Percentiles rank a stretch among this genome's conserved stretches.
Evolutionary conservation across 164 flowering plant genomes (phyloP).

Genomic region (Platanus orientalis): DNA sequence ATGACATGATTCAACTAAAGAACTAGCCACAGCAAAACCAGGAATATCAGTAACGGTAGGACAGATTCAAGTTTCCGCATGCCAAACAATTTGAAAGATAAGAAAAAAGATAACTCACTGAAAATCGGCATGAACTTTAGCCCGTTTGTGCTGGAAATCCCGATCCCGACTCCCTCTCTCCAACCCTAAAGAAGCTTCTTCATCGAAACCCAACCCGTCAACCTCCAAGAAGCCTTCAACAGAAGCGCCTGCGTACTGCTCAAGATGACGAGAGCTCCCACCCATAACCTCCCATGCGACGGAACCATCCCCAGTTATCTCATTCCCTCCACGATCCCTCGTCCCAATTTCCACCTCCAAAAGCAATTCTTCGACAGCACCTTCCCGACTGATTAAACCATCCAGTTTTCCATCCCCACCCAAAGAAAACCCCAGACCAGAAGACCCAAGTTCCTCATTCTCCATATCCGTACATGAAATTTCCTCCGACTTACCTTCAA

Average conservation of each 20-base stretch:
- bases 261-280: slow-evolving; percentile 18
- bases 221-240: slow-evolving; percentile 2
- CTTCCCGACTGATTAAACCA: not conserved
- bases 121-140: slow-evolving; percentile 49
- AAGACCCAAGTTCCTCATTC: slow-evolving; percentile 21
- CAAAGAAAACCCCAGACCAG: not conserved
- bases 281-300: slow-evolving; percentile 13
- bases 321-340: slow-evolving; percentile 13
- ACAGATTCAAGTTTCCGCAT: too few relatives aligned
- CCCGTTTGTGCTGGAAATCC: slow-evolving; percentile 62
- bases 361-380: slow-evolving; percentile 2
- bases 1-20: too few relatives aligned
- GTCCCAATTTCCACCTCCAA: not conserved
- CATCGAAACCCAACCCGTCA: slow-evolving; percentile 17
- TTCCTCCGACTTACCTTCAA: slow-evolving; percentile 16
- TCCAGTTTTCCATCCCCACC: not conserved
- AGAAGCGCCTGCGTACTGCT: slow-evolving; percentile 14
- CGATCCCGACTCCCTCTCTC: slow-evolving; percentile 21
- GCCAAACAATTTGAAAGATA: not conserved
- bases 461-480: slow-evolving; percentile 5
- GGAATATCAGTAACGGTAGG: too few relatives aligned
- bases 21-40: too few relatives aligned
- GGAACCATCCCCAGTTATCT: slow-evolving; percentile 5
- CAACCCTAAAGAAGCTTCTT: slow-evolving; percentile 14
- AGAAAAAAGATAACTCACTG: slow-evolving; percentile 33